Evolutionary conservation across 192 early-diverging fungal genomes (phyloP).

Genomic region (Rhizoclosmatium globosum): DNA sequence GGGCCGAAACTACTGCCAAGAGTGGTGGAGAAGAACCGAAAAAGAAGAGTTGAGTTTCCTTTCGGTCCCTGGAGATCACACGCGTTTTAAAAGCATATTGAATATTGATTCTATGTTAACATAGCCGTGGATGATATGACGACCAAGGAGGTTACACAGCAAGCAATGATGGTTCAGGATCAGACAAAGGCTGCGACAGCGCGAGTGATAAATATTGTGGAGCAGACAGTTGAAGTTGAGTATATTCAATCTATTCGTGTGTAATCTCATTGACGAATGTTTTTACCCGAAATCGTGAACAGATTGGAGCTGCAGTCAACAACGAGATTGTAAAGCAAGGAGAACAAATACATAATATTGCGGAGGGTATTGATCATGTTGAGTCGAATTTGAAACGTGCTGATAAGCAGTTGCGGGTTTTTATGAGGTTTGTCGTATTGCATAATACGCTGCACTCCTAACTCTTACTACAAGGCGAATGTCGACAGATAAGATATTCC

Average conservation of each 20-base stretch:
- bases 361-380: constrained; percentile 59
- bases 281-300: background rate
- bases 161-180: constrained; percentile 59
- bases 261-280: background rate
- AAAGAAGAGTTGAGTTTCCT: constrained; percentile 37
- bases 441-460: background rate
- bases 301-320: constrained; percentile 59
- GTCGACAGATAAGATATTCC: constrained; percentile 66
- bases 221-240: constrained; percentile 60
- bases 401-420: constrained; percentile 65
- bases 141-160: constrained; percentile 58
- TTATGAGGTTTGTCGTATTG: constrained; percentile 53
- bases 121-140: constrained; percentile 59
- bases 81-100: background rate
- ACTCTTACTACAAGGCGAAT: constrained; percentile 47
- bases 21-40: constrained; percentile 45
- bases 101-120: background rate
- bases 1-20: constrained; percentile 63
- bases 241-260: background rate
- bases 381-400: constrained; percentile 66
- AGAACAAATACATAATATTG: constrained; percentile 60
- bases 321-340: constrained; percentile 62
- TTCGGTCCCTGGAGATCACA: background rate
- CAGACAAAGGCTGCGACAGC: constrained; percentile 57
- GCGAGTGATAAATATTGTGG: constrained; percentile 50